phyloP scores from a whole-genome alignment of 2,329 filamentous ascomycete species.

The Hymenoscyphus linearis region DNA sequence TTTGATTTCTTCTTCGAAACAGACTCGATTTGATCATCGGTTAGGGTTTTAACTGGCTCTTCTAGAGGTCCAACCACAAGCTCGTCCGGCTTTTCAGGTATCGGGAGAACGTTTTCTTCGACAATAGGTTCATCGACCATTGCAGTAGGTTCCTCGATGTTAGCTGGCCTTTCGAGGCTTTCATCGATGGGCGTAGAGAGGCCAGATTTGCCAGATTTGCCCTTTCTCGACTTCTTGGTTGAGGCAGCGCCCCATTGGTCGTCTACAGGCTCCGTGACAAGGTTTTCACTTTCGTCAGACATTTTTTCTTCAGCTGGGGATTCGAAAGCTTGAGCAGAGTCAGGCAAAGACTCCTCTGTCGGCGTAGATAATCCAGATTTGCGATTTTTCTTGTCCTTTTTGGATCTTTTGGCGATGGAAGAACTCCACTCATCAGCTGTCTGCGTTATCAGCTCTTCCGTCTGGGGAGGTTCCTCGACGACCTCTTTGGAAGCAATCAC shows the following conservation, averaged over 20 bases:
- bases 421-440: conserved; percentile 15
- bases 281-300: not conserved
- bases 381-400: conserved; percentile 24
- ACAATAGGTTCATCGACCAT: not conserved
- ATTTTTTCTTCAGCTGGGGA: not conserved
- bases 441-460: conserved; percentile 6
- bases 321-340: conserved; percentile 2
- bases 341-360: conserved; percentile 5
- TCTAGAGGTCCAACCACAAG: not conserved
- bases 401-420: conserved; percentile 19
- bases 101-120: not conserved
- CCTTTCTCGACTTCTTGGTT: conserved; percentile 25
- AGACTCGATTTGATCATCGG: conserved; percentile 1
- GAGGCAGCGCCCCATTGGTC: conserved; percentile 12
- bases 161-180: conserved; percentile 25
- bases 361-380: conserved; percentile 15
- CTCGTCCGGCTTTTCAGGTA: not conserved
- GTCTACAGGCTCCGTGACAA: conserved; percentile 3
- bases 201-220: conserved; percentile 21
- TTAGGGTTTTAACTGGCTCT: conserved; percentile 2
- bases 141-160: not conserved
- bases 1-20: conserved; percentile 9
- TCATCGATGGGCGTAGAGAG: conserved; percentile 21
- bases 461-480: conserved; percentile 1
- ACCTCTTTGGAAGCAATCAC: not conserved